Evolutionary conservation across 371 early-diverging fungal species (phyloP), one percentile per base, ranked within the genome.

Genomic region (Fennellomyces sp.): DNA sequence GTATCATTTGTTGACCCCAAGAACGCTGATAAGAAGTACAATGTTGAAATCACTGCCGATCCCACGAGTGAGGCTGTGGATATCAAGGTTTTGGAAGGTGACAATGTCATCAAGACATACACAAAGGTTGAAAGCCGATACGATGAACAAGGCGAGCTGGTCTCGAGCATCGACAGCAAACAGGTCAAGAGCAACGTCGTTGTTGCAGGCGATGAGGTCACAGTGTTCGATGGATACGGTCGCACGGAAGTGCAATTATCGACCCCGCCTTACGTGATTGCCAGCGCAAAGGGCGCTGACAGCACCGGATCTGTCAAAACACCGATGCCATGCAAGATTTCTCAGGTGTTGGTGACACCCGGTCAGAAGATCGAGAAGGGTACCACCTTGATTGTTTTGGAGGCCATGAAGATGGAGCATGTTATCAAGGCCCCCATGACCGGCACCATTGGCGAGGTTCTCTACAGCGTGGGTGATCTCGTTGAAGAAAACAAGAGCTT

Each of bases 401-500:
- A 97, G 67, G 98, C 98, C 19, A 97, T 97, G 98, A 97, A 97
- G 84, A 97, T 97, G 98, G 97, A 97, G 81, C 96, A 97, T 63
- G 86, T 93, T 47, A 91, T 97, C 64, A 90, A 89, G 72, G 89
- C 96, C 4, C 96, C 97, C 4, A 61, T 75, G 30, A 81, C 84
- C 23, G 98, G 95, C 29, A 81, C 78, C 4, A 75, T 97, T 52
- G 81, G 86, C 47, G 83, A 88, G 58, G 86, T 96, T 21, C 56
- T 85, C 61, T 94, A 89, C 73, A 82, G 71, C 33, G 91, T 91
- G 2, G 97, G 97, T 29, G 94, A 96, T 31, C 73, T 96, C 60
- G 97, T 96, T 23, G 91, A 81, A 2, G 95, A 96, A 67, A 92
- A 92, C 66, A 91, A 95, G 73, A 76, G 72, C 30, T 73, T 96